Evolutionary conservation across 768 basidiomycete species (phyloP).

Genomic region (Psilocybe subaeruginosa): DNA sequence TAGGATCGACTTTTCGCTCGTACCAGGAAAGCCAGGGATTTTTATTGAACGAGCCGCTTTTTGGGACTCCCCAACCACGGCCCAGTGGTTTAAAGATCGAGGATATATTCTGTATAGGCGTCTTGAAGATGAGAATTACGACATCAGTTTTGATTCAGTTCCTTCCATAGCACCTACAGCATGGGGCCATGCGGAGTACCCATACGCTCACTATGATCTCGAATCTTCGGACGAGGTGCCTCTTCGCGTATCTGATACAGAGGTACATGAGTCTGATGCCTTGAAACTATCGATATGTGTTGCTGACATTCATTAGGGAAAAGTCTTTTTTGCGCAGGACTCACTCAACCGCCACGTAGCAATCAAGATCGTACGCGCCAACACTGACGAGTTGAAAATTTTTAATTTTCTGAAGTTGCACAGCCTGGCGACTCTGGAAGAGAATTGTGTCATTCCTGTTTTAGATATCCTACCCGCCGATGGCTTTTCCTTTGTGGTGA

Average conservation of each 20-base stretch:
- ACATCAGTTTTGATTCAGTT: no score
- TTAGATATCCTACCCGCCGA: constrained; percentile 27
- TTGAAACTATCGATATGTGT: not conserved
- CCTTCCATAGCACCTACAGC: no score
- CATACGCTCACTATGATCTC: constrained; percentile 10
- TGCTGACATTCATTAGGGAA: not conserved
- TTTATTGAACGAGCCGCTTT: no score
- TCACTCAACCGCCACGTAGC: constrained; percentile 25
- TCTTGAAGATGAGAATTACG: no score
- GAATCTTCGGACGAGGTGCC: not conserved
- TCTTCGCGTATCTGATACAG: not conserved
- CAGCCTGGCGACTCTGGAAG: not conserved
- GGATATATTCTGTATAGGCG: constrained; percentile 6
- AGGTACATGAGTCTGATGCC: not conserved
- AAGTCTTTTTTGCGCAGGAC: constrained; percentile 27
- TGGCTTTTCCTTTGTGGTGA: constrained; percentile 28
- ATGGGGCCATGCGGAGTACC: not conserved
- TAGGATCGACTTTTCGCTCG: no score
- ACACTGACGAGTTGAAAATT: constrained; percentile 27
- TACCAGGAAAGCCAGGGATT: not conserved
- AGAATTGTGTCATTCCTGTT: constrained; percentile 25
- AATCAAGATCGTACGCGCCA: constrained; percentile 26
- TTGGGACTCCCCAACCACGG: not conserved
- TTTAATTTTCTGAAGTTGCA: constrained; percentile 20
- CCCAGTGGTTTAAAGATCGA: constrained; percentile 3